phyloP scores from a whole-genome alignment of 805 yeast genomes.

The Metschnikowia anglica region DNA sequence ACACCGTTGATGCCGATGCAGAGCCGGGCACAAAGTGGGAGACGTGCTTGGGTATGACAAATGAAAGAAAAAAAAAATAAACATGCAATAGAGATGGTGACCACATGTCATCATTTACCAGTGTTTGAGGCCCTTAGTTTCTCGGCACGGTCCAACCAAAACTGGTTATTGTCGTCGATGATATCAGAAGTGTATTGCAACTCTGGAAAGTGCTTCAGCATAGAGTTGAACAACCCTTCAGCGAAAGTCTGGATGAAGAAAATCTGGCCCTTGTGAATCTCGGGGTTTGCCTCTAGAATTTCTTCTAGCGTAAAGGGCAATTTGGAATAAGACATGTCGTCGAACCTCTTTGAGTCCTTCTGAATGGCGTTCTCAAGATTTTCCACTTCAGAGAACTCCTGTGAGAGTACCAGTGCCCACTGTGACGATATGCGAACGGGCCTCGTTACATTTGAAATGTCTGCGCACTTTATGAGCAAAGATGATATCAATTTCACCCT shows the following conservation, averaged over 20 bases:
- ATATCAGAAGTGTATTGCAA: conserved; percentile 56
- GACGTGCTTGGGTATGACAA: neutral
- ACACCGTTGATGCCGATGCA: conserved; percentile 2
- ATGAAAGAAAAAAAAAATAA: neutral
- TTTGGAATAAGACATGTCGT: conserved; percentile 28
- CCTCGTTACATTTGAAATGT: conserved; percentile 89
- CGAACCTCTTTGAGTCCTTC: conserved; percentile 6
- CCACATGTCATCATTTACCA: neutral
- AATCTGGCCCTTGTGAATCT: conserved; percentile 68
- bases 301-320: conserved; percentile 42
- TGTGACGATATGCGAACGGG: conserved; percentile 71
- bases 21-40: neutral
- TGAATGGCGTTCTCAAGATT: conserved; percentile 43
- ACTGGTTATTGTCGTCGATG: conserved; percentile 51
- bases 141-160: conserved; percentile 45
- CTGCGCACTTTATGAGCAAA: conserved; percentile 87
- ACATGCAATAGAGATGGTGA: conserved; percentile 2
- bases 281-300: conserved; percentile 47
- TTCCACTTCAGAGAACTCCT: conserved; percentile 73
- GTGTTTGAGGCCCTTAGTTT: conserved; percentile 1
- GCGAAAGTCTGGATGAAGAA: conserved; percentile 86
- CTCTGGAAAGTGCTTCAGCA: conserved; percentile 60
- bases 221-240: conserved; percentile 64
- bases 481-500: conserved; percentile 52
- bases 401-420: conserved; percentile 81